Conservation (phyloP, 768 basidiomycete species). For the Russula emetica region DNA sequence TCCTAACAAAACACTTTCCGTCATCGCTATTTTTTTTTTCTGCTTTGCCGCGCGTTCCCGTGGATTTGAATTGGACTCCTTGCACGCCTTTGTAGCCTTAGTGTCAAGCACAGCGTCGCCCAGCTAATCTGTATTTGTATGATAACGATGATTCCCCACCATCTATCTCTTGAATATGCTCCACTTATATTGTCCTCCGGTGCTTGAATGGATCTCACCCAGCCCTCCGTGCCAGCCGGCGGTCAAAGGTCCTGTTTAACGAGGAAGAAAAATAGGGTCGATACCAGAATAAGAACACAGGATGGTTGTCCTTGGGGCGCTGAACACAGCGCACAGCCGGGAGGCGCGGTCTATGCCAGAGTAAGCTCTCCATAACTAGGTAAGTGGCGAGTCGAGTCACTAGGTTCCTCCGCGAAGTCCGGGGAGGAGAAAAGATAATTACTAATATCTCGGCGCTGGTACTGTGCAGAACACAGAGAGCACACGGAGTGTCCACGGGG, state of each 20-base stretch:
- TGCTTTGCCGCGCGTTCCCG: background rate
- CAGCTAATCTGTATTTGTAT: slow-evolving; percentile 7
- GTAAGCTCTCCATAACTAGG: background rate
- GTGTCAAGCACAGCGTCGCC: slow-evolving; percentile 1
- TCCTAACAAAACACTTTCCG: background rate
- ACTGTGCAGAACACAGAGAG: background rate
- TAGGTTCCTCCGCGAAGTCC: too few relatives aligned
- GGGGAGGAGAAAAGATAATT: background rate
- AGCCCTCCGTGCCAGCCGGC: background rate
- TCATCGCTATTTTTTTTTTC: background rate
- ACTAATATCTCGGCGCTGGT: background rate
- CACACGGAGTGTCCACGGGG: slow-evolving; percentile 10
- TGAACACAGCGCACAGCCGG: too few relatives aligned
- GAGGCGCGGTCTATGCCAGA: background rate
- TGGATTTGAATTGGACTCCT: background rate
- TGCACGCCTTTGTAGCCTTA: slow-evolving; percentile 20
- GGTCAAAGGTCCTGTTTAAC: background rate
- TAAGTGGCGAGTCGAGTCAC: background rate
- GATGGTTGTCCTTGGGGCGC: background rate
- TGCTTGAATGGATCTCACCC: background rate
- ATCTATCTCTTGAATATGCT: background rate
- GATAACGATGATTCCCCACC: background rate
- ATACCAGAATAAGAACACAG: background rate
- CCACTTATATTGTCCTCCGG: background rate
- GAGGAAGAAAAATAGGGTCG: background rate